Evolutionary conservation across 805 yeast genomes (phyloP).

Genomic region (Clavispora santaluciae): DNA sequence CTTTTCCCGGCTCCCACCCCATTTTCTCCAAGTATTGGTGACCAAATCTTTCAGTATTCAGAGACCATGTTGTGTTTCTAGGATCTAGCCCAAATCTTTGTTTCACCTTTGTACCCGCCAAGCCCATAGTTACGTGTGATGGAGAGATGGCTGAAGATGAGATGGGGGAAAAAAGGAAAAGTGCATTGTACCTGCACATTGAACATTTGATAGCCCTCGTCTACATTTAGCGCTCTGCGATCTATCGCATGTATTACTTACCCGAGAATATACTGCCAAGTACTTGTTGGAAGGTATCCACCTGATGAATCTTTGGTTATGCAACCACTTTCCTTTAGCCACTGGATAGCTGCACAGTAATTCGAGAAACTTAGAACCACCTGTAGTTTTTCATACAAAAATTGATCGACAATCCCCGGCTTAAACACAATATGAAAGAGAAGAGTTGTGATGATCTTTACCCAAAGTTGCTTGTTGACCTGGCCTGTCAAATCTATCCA

Average conservation of each 20-base stretch:
- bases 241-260: neutral
- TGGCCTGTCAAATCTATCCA: constrained; percentile 71
- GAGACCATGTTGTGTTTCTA: constrained; percentile 91
- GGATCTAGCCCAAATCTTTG: constrained; percentile 92
- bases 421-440: constrained; percentile 29
- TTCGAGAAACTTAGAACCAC: constrained; percentile 28
- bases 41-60: constrained; percentile 78
- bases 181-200: constrained; percentile 10
- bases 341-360: constrained; percentile 24
- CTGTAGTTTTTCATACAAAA: constrained; percentile 22
- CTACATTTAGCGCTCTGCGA: neutral
- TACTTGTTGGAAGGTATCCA: constrained; percentile 41
- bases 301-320: constrained; percentile 25
- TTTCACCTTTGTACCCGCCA: constrained; percentile 74
- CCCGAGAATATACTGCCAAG: constrained; percentile 46
- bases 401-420: constrained; percentile 30
- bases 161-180: constrained; percentile 1
- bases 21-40: constrained; percentile 73
- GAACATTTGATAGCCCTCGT: too few species aligned
- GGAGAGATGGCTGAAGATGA: neutral
- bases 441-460: constrained; percentile 44
- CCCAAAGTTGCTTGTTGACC: constrained; percentile 60
- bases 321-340: constrained; percentile 41
- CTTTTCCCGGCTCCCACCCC: constrained; percentile 93
- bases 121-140: constrained; percentile 49